Percentiles rank a stretch among this genome's conserved stretches.
Evolutionary conservation across 2,329 filamentous ascomycete species (phyloP).

Genomic region (Phaeosphaeria sp.): DNA sequence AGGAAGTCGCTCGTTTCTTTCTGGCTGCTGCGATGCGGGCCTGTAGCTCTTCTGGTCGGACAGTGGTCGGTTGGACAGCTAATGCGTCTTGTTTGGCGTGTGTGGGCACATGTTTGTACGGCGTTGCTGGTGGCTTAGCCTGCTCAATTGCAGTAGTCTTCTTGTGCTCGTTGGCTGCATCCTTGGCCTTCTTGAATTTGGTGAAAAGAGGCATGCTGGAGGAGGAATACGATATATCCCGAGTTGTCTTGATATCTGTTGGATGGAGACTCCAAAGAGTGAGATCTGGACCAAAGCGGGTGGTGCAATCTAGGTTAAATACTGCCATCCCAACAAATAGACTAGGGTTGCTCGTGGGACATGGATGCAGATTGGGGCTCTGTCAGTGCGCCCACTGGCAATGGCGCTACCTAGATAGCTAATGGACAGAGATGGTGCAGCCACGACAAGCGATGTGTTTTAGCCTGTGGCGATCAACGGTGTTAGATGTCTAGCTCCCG

Average conservation of each 20-base stretch:
- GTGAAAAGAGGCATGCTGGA: slow-evolving; percentile 41
- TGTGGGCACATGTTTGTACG: slow-evolving; percentile 34
- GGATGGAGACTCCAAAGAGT: not conserved
- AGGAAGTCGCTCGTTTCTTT: slow-evolving; percentile 13
- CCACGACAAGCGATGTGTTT: not conserved
- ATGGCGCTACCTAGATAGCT: slow-evolving; percentile 12
- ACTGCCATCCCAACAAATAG: slow-evolving; percentile 16
- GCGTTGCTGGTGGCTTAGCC: slow-evolving; percentile 22
- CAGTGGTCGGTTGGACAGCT: slow-evolving; percentile 12
- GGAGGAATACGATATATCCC: not conserved
- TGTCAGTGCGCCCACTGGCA: slow-evolving; percentile 14
- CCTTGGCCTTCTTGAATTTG: slow-evolving; percentile 39
- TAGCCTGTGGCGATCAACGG: not conserved
- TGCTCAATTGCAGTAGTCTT: slow-evolving; percentile 20
- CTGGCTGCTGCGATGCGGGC: slow-evolving; percentile 28
- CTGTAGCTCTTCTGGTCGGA: slow-evolving; percentile 24
- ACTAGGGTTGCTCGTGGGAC: slow-evolving; percentile 9
- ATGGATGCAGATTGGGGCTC: slow-evolving; percentile 11
- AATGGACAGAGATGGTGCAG: not conserved
- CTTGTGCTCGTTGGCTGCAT: slow-evolving; percentile 34
- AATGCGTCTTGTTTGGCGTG: slow-evolving; percentile 37
- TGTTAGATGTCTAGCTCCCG: not conserved
- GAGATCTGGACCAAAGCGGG: not conserved
- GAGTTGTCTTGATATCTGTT: not conserved
- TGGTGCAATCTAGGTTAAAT: slow-evolving; percentile 17